Evolutionary conservation across 2,329 filamentous ascomycete genomes (phyloP), one percentile per base, ranked within the genome.

Genomic region (Biscogniauxia mediterranea): DNA sequence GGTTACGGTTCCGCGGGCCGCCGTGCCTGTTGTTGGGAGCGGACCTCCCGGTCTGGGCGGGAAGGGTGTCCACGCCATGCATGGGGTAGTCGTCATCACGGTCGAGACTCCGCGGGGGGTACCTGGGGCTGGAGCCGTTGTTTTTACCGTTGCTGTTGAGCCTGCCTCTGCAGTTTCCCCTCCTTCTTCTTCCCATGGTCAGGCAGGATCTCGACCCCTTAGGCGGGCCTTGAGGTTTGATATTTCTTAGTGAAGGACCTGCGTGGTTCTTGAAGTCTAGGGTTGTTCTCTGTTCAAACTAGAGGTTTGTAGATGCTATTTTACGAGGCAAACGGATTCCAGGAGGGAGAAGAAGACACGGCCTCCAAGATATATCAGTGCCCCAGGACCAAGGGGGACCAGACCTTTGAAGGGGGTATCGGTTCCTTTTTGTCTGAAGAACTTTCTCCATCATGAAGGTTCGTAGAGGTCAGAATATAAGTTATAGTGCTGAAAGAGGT

Each of bases 41-140:
- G 19, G 49, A 46, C 19, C 26, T 55, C n/a, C 50, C 54, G 25
- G 42, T 55, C 38, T 49, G 9, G 17, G 52, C 11, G 5, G 52
- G 11, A 9, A 32, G 25, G 7, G 61, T 32, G 19, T 64, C 59
- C 25, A 55, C 55, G 32, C 63, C 68, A 25, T 58, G 59, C 69
- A 71, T 71, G 42, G 46, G 54, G 52, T 66, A 59, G 55, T 72
- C 69, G 54, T 67, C 64, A 50, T 71, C 69, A 58, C 64, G 62
- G 50, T 56, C 55, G 28, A 58, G 57, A n/a, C 42, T 53, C 25
- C 42, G 49, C 11, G 49, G 51, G 8, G 57, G 56, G 11, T 46
- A 32, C 38, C 28, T 58, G 28, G 7, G 28, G 11, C 28, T 6
- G 28, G 28, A 9, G 28, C 28, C 28, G 49, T 59, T 66, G 21